Evolutionary conservation across 106 monocot genomes (phyloP).

Genomic region (Dactylorhiza incarnata): DNA sequence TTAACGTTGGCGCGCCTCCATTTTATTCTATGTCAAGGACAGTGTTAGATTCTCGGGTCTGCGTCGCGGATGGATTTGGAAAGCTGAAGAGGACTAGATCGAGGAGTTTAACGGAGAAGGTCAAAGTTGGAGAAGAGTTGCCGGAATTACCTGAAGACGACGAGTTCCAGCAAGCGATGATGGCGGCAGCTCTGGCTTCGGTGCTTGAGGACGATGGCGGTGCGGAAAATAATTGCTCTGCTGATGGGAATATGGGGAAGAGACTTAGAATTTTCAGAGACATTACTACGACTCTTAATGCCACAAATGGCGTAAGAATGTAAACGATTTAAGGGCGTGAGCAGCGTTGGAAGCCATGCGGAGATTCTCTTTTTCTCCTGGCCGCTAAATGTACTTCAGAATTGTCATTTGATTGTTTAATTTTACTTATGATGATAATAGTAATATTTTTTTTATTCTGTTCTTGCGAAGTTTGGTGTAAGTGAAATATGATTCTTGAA

Average conservation of each 20-base stretch:
- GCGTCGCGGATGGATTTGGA: conserved; percentile 29
- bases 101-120: conserved; percentile 20
- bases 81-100: conserved; percentile 79
- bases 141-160: conserved; percentile 67
- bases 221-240: not conserved
- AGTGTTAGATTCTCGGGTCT: not conserved
- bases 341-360: no score
- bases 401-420: no score
- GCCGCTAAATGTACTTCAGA: no score
- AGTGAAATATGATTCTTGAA: no score
- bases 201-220: conserved; percentile 42
- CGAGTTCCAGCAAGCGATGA: conserved; percentile 68
- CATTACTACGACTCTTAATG: conserved; percentile 28
- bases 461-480: no score
- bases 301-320: not conserved
- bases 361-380: conserved; percentile 8
- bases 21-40: conserved; percentile 36
- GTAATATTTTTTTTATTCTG: no score
- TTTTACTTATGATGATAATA: no score
- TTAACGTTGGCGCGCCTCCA: conserved; percentile 65
- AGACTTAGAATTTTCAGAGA: conserved; percentile 80
- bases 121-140: conserved; percentile 11
- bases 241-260: conserved; percentile 53
- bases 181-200: conserved; percentile 64
- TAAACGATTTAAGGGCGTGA: not conserved